phyloP scores from a whole-genome alignment of 352 stramenopile species.

The Phytophthora fragariaefolia region DNA sequence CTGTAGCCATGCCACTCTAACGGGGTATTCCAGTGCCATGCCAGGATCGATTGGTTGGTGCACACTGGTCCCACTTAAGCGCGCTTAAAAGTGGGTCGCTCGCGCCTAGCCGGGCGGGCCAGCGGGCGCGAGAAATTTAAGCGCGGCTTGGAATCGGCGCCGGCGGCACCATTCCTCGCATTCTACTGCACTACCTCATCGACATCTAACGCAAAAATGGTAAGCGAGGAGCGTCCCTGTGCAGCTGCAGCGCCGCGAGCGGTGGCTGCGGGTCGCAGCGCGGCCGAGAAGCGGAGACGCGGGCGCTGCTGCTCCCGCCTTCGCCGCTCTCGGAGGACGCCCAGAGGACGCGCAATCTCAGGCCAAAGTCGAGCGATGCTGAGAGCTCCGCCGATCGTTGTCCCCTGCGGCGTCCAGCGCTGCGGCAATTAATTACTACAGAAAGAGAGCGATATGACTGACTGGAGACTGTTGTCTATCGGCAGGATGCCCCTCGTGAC shows the following conservation, averaged over 20 bases:
- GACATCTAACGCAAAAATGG: conserved; percentile 85
- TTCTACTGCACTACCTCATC: conserved; percentile 87
- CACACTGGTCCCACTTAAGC: conserved; percentile 27
- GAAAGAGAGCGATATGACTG: conserved; percentile 22
- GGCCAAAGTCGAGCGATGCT: conserved; percentile 23
- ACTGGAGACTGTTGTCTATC: conserved; percentile 19
- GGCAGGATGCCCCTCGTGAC: conserved; percentile 78
- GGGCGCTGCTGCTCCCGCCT: conserved; percentile 8
- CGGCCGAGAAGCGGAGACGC: conserved; percentile 5
- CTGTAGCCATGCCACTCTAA: conserved; percentile 32
- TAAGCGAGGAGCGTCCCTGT: conserved; percentile 34
- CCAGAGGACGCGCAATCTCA: conserved; percentile 14
- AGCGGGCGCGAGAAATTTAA: conserved; percentile 53
- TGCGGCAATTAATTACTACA: background rate
- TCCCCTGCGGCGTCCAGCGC: conserved; percentile 2
- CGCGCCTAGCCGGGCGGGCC: conserved; percentile 10
- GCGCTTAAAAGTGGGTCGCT: conserved; percentile 27
- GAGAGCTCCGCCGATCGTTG: conserved; percentile 4
- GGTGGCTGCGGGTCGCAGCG: background rate
- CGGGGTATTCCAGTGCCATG: conserved; percentile 3
- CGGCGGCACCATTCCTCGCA: conserved; percentile 46
- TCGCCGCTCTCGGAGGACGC: conserved; percentile 4
- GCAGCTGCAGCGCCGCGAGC: background rate
- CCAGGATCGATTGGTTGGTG: conserved; percentile 38
- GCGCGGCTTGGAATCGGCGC: conserved; percentile 30